A percentile compares a stretch with the other conserved stretches of the same genome.
These are phyloP conservation scores for Cicer cuneatum DNA, from an alignment of 306 rosid genomes.

Conservation along the genomic window DNA sequence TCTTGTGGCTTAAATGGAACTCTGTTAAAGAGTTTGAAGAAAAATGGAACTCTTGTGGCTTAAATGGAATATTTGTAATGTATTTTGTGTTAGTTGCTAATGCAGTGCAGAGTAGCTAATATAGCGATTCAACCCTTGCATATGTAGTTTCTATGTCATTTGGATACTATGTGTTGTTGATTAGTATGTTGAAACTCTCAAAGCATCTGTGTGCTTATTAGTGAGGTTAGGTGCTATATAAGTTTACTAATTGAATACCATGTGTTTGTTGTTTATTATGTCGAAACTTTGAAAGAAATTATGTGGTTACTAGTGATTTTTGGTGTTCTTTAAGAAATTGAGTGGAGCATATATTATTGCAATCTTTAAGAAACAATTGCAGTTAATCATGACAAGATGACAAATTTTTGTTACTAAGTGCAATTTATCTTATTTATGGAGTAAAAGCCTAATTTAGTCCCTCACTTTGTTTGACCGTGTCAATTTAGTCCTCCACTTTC, in stretches of 20 bases:
- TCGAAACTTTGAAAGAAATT: not conserved
- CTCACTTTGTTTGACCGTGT: not conserved
- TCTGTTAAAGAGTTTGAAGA: too few relatives aligned
- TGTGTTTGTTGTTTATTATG: conserved; percentile 17
- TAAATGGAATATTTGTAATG: not conserved
- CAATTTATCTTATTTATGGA: not conserved
- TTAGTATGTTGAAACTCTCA: not conserved
- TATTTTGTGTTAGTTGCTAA: not conserved
- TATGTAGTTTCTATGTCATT: not conserved
- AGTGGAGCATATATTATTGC: conserved; percentile 2
- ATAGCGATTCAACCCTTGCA: not conserved
- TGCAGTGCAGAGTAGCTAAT: not conserved
- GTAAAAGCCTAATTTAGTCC: not conserved
- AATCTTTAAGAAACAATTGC: conserved; percentile 12
- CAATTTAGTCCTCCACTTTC: not conserved
- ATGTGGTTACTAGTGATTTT: not conserved
- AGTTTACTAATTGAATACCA: not conserved
- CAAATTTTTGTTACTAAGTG: not conserved
- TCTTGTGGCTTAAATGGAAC: too few relatives aligned
- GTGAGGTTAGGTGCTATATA: not conserved
- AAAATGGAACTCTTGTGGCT: too few relatives aligned
- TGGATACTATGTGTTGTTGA: not conserved
- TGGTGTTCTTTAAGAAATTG: not conserved
- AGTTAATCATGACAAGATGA: not conserved
- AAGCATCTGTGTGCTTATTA: not conserved